A percentile compares a stretch with the other conserved stretches of the same genome.
Evolutionary conservation across 2,329 filamentous ascomycete species (phyloP).

Genomic region (Pseudohalonectria lignicola): DNA sequence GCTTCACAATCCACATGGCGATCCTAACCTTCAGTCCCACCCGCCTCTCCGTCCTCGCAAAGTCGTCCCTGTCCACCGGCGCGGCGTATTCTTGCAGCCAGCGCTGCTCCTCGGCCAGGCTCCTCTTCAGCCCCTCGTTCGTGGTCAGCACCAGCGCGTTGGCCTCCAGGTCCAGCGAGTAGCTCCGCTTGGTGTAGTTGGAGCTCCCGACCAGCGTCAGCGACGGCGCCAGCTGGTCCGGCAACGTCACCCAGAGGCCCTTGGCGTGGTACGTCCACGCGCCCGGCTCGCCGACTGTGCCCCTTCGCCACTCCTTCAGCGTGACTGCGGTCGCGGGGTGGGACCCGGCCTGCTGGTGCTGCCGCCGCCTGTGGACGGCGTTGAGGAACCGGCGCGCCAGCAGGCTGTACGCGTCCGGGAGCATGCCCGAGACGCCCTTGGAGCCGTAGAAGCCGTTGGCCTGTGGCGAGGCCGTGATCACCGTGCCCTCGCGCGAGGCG

Average conservation of each 20-base stretch:
- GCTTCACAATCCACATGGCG: constrained; percentile 87
- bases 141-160: constrained; percentile 78
- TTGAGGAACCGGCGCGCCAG: constrained; percentile 74
- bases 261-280: constrained; percentile 99
- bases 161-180: constrained; percentile 82
- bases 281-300: constrained; percentile 66
- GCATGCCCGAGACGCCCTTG: constrained; percentile 75
- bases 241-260: constrained; percentile 79
- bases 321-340: constrained; percentile 44
- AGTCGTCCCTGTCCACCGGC: constrained; percentile 62
- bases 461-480: constrained; percentile 85
- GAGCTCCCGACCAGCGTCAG: constrained; percentile 82
- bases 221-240: constrained; percentile 53
- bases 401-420: constrained; percentile 86
- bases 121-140: constrained; percentile 58
- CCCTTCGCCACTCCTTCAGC: constrained; percentile 80
- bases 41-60: constrained; percentile 68
- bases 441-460: constrained; percentile 94
- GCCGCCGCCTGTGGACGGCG: constrained; percentile 20
- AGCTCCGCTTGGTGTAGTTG: constrained; percentile 92
- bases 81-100: constrained; percentile 69
- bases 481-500: constrained; percentile 58
- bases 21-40: constrained; percentile 77
- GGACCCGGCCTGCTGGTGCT: constrained; percentile 26
- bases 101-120: constrained; percentile 67